phyloP scores from a whole-genome alignment of 495 filamentous ascomycete genomes.

The Chaetomium fimeti region DNA sequence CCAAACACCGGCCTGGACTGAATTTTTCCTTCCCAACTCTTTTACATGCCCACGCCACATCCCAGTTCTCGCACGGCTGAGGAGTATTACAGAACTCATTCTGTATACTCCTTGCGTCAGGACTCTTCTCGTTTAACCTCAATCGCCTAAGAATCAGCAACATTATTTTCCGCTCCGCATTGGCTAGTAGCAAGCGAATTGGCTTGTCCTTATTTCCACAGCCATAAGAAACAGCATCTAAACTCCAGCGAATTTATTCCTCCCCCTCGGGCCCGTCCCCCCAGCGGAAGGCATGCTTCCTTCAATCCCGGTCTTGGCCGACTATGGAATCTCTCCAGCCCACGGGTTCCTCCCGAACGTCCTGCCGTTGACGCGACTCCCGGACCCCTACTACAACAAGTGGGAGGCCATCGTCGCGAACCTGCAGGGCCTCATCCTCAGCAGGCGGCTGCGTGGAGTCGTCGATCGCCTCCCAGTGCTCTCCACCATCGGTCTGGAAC shows the following conservation, averaged over 20 bases:
- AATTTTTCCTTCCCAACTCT: background rate
- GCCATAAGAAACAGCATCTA: too few species aligned
- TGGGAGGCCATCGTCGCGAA: slow-evolving; percentile 87
- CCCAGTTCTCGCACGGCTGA: slow-evolving; percentile 54
- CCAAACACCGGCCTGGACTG: background rate
- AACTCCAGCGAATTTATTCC: too few species aligned
- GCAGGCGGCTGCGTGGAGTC: slow-evolving; percentile 70
- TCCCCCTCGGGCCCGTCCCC: too few species aligned
- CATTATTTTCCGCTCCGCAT: background rate
- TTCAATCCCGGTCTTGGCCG: slow-evolving; percentile 69
- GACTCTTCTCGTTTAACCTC: slow-evolving; percentile 34
- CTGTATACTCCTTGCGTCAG: slow-evolving; percentile 65
- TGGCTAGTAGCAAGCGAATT: background rate
- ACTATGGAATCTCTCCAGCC: slow-evolving; percentile 84
- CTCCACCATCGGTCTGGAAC: slow-evolving; percentile 71
- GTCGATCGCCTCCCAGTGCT: slow-evolving; percentile 79
- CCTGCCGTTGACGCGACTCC: slow-evolving; percentile 73
- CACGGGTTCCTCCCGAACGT: slow-evolving; percentile 87
- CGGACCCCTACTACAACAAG: slow-evolving; percentile 84
- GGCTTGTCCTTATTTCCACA: background rate
- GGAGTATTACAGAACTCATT: slow-evolving; percentile 56
- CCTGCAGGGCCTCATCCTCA: slow-evolving; percentile 82
- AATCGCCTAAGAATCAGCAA: background rate
- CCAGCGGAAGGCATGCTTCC: slow-evolving; percentile 64
- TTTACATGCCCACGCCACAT: slow-evolving; percentile 30